phyloP scores from a whole-genome alignment of 2,329 filamentous ascomycete species.

The Coniochaeta hoffmannii region DNA sequence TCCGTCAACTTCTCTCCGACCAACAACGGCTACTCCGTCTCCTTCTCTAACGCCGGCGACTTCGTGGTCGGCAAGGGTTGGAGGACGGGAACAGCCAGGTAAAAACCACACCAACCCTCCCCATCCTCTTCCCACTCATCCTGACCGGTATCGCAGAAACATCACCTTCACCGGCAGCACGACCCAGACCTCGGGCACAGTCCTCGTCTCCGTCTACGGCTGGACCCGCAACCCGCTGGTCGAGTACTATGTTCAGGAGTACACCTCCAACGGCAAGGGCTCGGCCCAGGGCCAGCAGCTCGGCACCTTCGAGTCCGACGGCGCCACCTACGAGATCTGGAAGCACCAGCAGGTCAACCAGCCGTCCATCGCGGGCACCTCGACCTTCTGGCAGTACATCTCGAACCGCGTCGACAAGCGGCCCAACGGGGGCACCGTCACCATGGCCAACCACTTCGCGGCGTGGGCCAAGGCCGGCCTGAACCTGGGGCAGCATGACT shows the following conservation, averaged over 20 bases:
- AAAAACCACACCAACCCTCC: conserved; percentile 11
- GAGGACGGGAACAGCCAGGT: conserved; percentile 44
- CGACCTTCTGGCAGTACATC: conserved; percentile 43
- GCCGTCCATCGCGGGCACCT: conserved; percentile 37
- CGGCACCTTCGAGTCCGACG: conserved; percentile 24
- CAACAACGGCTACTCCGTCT: conserved; percentile 30
- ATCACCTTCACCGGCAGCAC: conserved; percentile 21
- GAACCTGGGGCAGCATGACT: conserved; percentile 38
- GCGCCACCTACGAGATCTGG: conserved; percentile 26
- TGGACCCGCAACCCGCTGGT: conserved; percentile 29
- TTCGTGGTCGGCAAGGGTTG: conserved; percentile 54
- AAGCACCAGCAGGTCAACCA: conserved; percentile 29
- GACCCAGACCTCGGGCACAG: conserved; percentile 15
- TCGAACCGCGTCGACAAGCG: conserved; percentile 37
- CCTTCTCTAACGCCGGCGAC: conserved; percentile 37
- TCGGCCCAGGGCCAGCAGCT: conserved; percentile 21
- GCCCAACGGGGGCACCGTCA: conserved; percentile 38
- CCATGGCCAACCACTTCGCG: conserved; percentile 40
- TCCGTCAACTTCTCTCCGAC: conserved; percentile 21
- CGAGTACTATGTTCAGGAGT: conserved; percentile 31
- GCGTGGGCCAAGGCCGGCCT: conserved; percentile 40
- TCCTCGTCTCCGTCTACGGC: conserved; percentile 28
- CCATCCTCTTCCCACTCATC: background rate
- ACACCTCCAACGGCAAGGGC: conserved; percentile 19
- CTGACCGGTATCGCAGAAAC: conserved; percentile 11